Evolutionary conservation across 306 rosid genomes (phyloP), one percentile per base, ranked within the genome.

Genomic region (Quercus aquifolioides): DNA sequence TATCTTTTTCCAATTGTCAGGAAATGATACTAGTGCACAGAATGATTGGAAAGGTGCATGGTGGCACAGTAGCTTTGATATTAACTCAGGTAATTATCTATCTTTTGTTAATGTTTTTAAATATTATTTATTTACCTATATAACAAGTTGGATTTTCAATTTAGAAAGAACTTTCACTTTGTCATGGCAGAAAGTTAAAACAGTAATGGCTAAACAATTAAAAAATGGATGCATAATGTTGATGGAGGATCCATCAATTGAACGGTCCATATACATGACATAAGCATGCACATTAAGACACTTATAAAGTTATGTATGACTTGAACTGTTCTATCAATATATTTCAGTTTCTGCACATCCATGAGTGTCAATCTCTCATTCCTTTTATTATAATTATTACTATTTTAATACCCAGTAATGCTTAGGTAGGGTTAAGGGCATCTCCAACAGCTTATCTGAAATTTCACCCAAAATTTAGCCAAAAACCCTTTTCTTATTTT

Each of bases 11-110:
- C 69, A 43, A 43, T 82, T 85, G 65, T 76, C 87, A 92, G 98
- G 80, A 78, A 92, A 92, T 86, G 97, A 91, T 86, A 86, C 98
- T 71, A 89, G 94, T 74, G 93, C 94, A 10, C 91, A 92, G 77
- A 95, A 95, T 80, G 92, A 95, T 83, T 95, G 98, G 99, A 90
- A 91, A 81, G 99, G 99, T 13, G 92, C 97, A 78, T 95, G 99
- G 99, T 92, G 97, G 99, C 99, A 95, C 86, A 92, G 96, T 80
- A 88, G 98, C 86, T 89, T 95, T 35, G 70, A 83, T 54, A 86
- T 86, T 74, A 92, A 88, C 86, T 87, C 98, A 80, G 99, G 99
- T 94, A 82, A 76, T 43, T 86, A 76, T 59, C 65, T 33, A 18
- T 67, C 75, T 83, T 77, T 58, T 69, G 74, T 55, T 73, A 57